Evolutionary conservation across 306 rosid genomes (phyloP).

Genomic region (Cercis canadensis): DNA sequence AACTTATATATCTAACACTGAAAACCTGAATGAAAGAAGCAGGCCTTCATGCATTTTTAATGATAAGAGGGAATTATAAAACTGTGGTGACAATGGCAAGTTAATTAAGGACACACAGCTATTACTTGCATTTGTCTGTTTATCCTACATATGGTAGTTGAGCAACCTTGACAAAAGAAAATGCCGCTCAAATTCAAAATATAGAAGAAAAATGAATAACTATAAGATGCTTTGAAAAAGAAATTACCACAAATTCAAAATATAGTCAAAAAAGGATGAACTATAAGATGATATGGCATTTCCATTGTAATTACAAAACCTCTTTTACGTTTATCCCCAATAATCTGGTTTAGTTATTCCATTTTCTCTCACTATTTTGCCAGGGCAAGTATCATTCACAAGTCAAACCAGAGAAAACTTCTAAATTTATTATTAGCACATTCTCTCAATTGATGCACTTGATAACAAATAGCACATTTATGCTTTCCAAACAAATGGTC

Average conservation of each 20-base stretch:
- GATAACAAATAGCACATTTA: background rate
- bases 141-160: background rate
- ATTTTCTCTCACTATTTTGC: background rate
- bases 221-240: background rate
- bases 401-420: background rate
- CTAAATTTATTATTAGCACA: background rate
- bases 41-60: conserved; percentile 11
- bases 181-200: conserved; percentile 15
- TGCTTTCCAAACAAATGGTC: background rate
- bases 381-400: conserved; percentile 6
- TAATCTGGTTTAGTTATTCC: conserved; percentile 9
- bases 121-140: background rate
- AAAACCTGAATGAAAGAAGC: conserved; percentile 15
- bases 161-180: conserved; percentile 25
- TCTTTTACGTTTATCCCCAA: conserved; percentile 1
- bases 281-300: background rate
- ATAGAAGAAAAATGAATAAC: background rate
- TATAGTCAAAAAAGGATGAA: conserved; percentile 16
- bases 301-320: background rate
- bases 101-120: conserved; percentile 13
- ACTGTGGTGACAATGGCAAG: conserved; percentile 13
- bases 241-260: conserved; percentile 3
- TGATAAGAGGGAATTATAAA: conserved; percentile 27
- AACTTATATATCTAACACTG: background rate
- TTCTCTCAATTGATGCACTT: no score